Evolutionary conservation across 2,329 filamentous ascomycete species (phyloP).

Genomic region (Amauroascus verrucosus): DNA sequence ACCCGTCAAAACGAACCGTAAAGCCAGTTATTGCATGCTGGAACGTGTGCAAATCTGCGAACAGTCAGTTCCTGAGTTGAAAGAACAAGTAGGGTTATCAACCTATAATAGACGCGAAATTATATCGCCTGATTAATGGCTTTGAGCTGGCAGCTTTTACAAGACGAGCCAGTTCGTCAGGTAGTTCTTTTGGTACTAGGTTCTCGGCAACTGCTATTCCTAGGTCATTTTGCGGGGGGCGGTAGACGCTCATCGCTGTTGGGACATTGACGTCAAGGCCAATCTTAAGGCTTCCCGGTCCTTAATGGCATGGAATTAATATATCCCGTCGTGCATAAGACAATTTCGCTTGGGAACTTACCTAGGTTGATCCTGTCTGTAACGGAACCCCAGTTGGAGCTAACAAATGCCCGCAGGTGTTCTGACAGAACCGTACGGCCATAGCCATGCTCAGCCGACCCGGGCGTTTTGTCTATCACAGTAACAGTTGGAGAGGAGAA

Average conservation of each 20-base stretch:
- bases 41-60: constrained; percentile 62
- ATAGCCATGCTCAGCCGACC: constrained; percentile 44
- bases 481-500: constrained; percentile 31
- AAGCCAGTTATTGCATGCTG: constrained; percentile 72
- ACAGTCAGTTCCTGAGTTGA: constrained; percentile 13
- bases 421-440: constrained; percentile 65
- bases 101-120: constrained; percentile 50
- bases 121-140: constrained; percentile 61
- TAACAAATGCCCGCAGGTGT: constrained; percentile 61
- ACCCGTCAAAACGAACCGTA: constrained; percentile 59
- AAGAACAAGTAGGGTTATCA: constrained; percentile 9
- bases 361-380: constrained; percentile 74
- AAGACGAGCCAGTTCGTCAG: constrained; percentile 53
- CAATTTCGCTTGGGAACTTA: constrained; percentile 22
- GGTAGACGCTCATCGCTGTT: constrained; percentile 55
- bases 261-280: constrained; percentile 53
- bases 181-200: constrained; percentile 51
- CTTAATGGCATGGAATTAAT: constrained; percentile 22
- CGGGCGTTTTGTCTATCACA: constrained; percentile 61
- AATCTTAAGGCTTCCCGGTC: constrained; percentile 60
- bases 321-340: constrained; percentile 15
- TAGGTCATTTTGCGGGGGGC: constrained; percentile 65
- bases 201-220: constrained; percentile 65
- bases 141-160: constrained; percentile 48
- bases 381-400: constrained; percentile 65